A percentile compares a stretch with the other conserved stretches of the same genome.
Conservation (phyloP, 108 stramenopile genomes). For the Skeletonema grethae region DNA sequence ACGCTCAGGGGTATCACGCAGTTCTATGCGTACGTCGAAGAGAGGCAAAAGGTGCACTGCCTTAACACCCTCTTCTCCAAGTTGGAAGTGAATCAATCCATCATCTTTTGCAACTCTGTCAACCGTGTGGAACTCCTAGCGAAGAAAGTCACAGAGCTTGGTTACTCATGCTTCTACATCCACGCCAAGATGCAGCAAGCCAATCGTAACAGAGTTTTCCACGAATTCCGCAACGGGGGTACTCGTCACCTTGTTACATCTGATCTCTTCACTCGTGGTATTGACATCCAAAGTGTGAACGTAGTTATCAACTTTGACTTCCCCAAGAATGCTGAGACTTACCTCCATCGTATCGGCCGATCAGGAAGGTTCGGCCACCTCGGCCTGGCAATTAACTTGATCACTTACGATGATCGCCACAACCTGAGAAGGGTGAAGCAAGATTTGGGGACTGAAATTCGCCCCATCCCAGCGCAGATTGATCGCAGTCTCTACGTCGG, state of each 20-base stretch:
- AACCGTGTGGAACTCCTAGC: conserved; percentile 98
- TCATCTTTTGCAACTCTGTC: conserved; percentile 99
- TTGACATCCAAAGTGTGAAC: conserved; percentile 99
- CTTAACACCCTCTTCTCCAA: conserved; percentile 98
- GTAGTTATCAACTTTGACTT: conserved; percentile 99
- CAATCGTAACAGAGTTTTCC: conserved; percentile 97
- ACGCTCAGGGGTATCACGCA: conserved; percentile 98
- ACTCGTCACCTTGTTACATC: conserved; percentile 97
- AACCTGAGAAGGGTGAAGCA: conserved; percentile 88
- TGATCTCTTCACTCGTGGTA: conserved; percentile 98
- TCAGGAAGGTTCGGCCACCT: conserved; percentile 98
- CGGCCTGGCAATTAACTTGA: conserved; percentile 97
- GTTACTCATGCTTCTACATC: conserved; percentile 99
- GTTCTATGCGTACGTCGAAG: conserved; percentile 99
- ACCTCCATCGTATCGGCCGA: conserved; percentile 98
- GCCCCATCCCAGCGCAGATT: conserved; percentile 94
- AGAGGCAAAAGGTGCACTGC: conserved; percentile 98
- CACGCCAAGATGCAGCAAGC: conserved; percentile 99
- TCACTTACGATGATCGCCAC: conserved; percentile 94
- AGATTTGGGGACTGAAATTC: conserved; percentile 97
- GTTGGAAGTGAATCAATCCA: conserved; percentile 98
- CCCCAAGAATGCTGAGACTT: conserved; percentile 98
- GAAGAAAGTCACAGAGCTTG: conserved; percentile 99
- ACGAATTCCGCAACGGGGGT: conserved; percentile 98
- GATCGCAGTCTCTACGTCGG: conserved; percentile 96